Conservation (phyloP, 2,329 filamentous ascomycete genomes). For the Penicillium capsulatum region DNA sequence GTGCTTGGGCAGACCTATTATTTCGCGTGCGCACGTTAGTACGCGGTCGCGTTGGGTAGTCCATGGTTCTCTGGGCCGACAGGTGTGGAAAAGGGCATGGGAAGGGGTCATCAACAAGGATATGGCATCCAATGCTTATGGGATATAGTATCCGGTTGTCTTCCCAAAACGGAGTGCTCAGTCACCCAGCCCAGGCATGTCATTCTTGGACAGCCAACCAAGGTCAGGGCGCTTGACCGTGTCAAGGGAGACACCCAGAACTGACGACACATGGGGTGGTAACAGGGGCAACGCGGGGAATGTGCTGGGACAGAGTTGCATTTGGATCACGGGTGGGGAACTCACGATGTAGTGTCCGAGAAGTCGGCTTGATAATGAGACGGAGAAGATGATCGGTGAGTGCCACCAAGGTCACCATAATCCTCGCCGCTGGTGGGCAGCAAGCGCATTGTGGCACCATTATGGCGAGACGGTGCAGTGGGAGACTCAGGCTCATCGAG, state of each 20-base stretch:
- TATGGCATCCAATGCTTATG: conserved; percentile 9
- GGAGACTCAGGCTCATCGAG: conserved; percentile 31
- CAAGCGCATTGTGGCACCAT: conserved; percentile 44
- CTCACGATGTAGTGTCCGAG: conserved; percentile 37
- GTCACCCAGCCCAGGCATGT: conserved; percentile 4
- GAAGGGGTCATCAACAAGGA: conserved; percentile 5
- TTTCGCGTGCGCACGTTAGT: conserved; percentile 20
- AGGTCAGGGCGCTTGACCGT: conserved; percentile 1
- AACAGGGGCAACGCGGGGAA: conserved; percentile 26
- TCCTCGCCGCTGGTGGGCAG: conserved; percentile 39
- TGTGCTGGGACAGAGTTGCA: conserved; percentile 14
- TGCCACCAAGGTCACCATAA: conserved; percentile 31
- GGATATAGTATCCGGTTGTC: not conserved
- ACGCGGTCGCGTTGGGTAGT: conserved; percentile 15
- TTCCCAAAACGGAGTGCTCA: not conserved
- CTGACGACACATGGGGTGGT: conserved; percentile 9
- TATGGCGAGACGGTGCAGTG: conserved; percentile 23
- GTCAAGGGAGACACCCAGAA: conserved; percentile 12
- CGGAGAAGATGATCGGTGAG: conserved; percentile 24
- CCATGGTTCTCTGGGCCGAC: conserved; percentile 12
- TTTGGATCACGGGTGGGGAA: conserved; percentile 20
- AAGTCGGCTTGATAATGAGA: conserved; percentile 28
- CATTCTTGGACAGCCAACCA: conserved; percentile 5
- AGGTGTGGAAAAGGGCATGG: conserved; percentile 1
- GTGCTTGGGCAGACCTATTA: conserved; percentile 15